A percentile compares a stretch with the other conserved stretches of the same genome.
Conservation (phyloP, 73 alveolate species). For the Paramecium biaurelia region DNA sequence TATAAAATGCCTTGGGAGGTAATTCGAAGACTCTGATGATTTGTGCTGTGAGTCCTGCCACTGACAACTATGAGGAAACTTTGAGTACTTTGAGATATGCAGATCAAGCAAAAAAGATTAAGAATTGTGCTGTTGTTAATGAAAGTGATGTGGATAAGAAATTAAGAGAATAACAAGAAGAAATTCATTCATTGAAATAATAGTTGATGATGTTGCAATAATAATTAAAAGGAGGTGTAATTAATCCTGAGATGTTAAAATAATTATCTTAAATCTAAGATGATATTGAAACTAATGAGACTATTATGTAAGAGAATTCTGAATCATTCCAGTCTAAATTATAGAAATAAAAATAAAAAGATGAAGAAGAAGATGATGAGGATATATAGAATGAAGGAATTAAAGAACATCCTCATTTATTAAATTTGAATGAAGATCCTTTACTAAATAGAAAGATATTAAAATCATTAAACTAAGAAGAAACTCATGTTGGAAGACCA, state of each 20-base stretch:
- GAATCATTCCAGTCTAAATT: conserved; percentile 77
- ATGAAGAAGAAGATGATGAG: conserved; percentile 66
- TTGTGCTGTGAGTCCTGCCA: conserved; percentile 99
- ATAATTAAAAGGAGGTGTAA: conserved; percentile 30
- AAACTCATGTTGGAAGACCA: conserved; percentile 89
- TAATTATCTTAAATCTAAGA: conserved; percentile 75
- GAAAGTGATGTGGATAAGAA: conserved; percentile 91
- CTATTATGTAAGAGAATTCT: conserved; percentile 67
- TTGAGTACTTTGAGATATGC: conserved; percentile 98
- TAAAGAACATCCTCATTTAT: conserved; percentile 78
- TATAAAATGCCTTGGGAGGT: conserved; percentile 99
- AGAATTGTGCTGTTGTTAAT: conserved; percentile 91
- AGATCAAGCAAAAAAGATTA: conserved; percentile 93
- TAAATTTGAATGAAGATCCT: conserved; percentile 95
- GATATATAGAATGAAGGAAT: conserved; percentile 65
- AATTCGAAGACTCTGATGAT: conserved; percentile 98
- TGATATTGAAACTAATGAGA: conserved; percentile 65
- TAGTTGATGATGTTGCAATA: conserved; percentile 50
- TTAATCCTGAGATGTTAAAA: conserved; percentile 64
- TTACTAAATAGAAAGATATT: conserved; percentile 84
- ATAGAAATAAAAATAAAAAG: conserved; percentile 72
- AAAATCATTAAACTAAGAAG: conserved; percentile 74
- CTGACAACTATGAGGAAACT: conserved; percentile 97
- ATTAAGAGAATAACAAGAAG: conserved; percentile 86
- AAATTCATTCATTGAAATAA: conserved; percentile 80